Percentiles rank a stretch among this genome's conserved stretches.
Conservation (phyloP, 164 flowering plant genomes). For the Paratinospora sagittata region DNA sequence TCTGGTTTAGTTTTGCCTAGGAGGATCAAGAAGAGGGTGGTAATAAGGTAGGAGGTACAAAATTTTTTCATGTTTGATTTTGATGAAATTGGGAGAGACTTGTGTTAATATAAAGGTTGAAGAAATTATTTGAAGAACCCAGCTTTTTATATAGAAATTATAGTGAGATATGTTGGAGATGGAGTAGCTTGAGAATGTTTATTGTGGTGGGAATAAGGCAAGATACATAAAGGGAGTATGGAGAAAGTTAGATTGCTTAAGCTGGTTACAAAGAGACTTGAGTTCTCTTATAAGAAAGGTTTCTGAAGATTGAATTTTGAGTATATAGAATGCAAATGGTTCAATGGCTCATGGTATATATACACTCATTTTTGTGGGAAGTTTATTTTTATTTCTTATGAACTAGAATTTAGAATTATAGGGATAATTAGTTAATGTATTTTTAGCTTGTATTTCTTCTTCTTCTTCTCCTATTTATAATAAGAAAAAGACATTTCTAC, state of each 20-base stretch:
- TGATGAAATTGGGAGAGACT: neutral
- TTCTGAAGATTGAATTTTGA: neutral
- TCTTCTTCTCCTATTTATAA: too few species aligned
- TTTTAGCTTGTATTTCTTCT: too few species aligned
- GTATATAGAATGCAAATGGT: neutral
- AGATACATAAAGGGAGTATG: neutral
- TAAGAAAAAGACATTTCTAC: too few species aligned
- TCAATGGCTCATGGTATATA: neutral
- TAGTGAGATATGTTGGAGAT: neutral
- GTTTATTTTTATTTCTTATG: too few species aligned
- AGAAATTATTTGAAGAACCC: neutral
- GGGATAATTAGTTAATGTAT: too few species aligned
- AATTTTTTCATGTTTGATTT: conserved; percentile 7
- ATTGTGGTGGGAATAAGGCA: neutral
- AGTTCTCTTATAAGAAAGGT: neutral
- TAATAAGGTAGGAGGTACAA: conserved; percentile 8
- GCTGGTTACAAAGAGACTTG: neutral
- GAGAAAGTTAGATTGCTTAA: neutral
- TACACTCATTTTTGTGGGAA: too few species aligned
- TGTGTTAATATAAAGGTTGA: neutral
- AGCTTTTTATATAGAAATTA: neutral
- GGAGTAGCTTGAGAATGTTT: conserved; percentile 5
- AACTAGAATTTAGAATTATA: too few species aligned
- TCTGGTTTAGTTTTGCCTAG: conserved; percentile 30
- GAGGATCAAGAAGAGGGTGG: conserved; percentile 11